phyloP scores from a whole-genome alignment of 2,329 filamentous ascomycete species.

The Hypoxylon sp. region DNA sequence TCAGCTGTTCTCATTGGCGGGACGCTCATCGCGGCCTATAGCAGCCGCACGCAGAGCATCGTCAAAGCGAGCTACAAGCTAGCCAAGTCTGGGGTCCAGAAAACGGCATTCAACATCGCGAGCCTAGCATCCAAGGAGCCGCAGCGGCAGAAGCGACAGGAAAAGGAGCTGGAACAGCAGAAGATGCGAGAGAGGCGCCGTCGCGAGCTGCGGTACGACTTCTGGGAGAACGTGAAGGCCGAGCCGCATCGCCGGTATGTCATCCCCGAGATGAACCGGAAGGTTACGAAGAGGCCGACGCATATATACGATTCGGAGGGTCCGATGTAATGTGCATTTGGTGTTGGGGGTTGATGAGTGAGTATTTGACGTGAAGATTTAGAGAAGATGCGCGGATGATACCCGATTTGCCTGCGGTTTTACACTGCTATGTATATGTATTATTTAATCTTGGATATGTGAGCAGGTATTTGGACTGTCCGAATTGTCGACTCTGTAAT shows the following conservation, averaged over 20 bases:
- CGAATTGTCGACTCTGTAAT: neutral
- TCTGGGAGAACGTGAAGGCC: slow-evolving; percentile 58
- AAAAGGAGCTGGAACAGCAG: slow-evolving; percentile 48
- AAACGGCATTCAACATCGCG: slow-evolving; percentile 39
- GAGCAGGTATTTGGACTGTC: neutral
- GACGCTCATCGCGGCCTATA: slow-evolving; percentile 71
- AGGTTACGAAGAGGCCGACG: slow-evolving; percentile 36
- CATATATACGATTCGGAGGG: slow-evolving; percentile 19
- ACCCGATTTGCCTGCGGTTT: slow-evolving; percentile 13
- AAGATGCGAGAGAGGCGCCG: slow-evolving; percentile 41
- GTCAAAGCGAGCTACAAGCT: slow-evolving; percentile 51
- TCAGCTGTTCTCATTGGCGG: slow-evolving; percentile 65
- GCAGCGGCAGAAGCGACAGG: slow-evolving; percentile 43
- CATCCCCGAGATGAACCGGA: slow-evolving; percentile 58
- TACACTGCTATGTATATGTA: neutral
- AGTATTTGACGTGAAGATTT: slow-evolving; percentile 1
- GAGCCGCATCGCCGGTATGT: slow-evolving; percentile 54
- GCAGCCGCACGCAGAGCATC: slow-evolving; percentile 59
- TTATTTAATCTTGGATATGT: neutral
- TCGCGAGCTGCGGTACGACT: slow-evolving; percentile 58
- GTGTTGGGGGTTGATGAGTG: slow-evolving; percentile 1
- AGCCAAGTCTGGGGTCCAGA: slow-evolving; percentile 19
- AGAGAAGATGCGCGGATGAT: slow-evolving; percentile 19
- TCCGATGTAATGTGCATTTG: slow-evolving; percentile 22
- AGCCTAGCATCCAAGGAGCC: slow-evolving; percentile 51